Evolutionary conservation across 2,329 filamentous ascomycete genomes (phyloP).

Genomic region (Xylaria sp.): DNA sequence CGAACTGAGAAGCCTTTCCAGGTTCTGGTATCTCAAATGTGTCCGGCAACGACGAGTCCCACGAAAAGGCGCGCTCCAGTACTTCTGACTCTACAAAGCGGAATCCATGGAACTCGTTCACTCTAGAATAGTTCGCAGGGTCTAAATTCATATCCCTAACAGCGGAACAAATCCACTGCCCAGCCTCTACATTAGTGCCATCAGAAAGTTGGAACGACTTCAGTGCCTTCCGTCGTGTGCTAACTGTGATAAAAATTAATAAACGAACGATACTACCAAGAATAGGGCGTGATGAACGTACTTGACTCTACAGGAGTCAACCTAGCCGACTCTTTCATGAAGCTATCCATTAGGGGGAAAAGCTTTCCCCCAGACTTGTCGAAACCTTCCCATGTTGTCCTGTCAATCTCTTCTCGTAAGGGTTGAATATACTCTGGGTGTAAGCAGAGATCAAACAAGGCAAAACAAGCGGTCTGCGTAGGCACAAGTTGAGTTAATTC

Average conservation of each 20-base stretch:
- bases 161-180: slow-evolving; percentile 28
- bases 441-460: slow-evolving; percentile 35
- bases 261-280: background rate
- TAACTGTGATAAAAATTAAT: slow-evolving; percentile 21
- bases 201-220: slow-evolving; percentile 25
- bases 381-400: slow-evolving; percentile 11
- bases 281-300: slow-evolving; percentile 6
- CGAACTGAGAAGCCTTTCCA: too few relatives aligned
- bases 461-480: slow-evolving; percentile 33
- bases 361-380: slow-evolving; percentile 12
- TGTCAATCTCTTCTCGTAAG: slow-evolving; percentile 14
- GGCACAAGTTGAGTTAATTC: too few relatives aligned
- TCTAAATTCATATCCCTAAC: slow-evolving; percentile 14
- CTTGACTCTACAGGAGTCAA: slow-evolving; percentile 39
- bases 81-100: slow-evolving; percentile 28
- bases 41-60: too few relatives aligned
- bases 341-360: slow-evolving; percentile 41
- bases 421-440: slow-evolving; percentile 36
- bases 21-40: too few relatives aligned
- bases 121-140: slow-evolving; percentile 4
- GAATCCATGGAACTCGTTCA: slow-evolving; percentile 26
- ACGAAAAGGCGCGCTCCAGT: too few relatives aligned
- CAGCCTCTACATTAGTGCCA: slow-evolving; percentile 14
- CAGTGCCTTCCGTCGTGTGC: slow-evolving; percentile 24
- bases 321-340: slow-evolving; percentile 41